A percentile compares a stretch with the other conserved stretches of the same genome.
Evolutionary conservation across 345 rosid genomes (phyloP).

Genomic region (Mercurialis annua): DNA sequence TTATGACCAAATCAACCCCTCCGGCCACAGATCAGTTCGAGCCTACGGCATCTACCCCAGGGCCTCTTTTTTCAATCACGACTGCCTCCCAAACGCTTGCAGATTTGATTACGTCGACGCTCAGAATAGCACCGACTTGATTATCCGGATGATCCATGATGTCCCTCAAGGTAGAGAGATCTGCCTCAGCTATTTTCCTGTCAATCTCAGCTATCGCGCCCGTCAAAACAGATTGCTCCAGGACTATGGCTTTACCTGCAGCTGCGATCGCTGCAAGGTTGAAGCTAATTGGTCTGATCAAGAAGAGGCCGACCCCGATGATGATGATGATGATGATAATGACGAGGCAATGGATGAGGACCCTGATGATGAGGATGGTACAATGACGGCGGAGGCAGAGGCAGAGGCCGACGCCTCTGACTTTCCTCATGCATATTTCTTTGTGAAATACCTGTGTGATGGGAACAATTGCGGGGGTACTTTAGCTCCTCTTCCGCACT

Average conservation of each 20-base stretch:
- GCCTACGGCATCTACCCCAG: constrained; percentile 75
- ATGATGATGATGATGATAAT: constrained; percentile 21
- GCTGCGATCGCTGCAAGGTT: constrained; percentile 84
- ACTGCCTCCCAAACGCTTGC: constrained; percentile 97
- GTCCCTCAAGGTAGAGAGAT: constrained; percentile 80
- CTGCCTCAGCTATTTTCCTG: constrained; percentile 88
- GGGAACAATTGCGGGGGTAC: constrained; percentile 72
- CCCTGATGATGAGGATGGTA: not conserved
- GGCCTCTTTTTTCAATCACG: constrained; percentile 81
- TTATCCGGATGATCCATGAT: constrained; percentile 81
- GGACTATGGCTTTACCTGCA: constrained; percentile 76
- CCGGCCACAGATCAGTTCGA: constrained; percentile 54
- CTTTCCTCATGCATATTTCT: constrained; percentile 89
- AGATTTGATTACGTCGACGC: constrained; percentile 75
- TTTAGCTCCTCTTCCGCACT: constrained; percentile 58
- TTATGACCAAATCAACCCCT: constrained; percentile 18
- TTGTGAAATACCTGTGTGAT: constrained; percentile 67
- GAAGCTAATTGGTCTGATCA: constrained; percentile 84
- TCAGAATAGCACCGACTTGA: constrained; percentile 51
- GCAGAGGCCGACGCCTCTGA: constrained; percentile 25
- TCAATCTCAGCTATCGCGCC: constrained; percentile 50
- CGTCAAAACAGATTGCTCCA: constrained; percentile 61
- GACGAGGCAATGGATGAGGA: constrained; percentile 44
- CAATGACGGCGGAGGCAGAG: constrained; percentile 10
- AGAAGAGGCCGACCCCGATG: constrained; percentile 31